A percentile compares a stretch with the other conserved stretches of the same genome.
Evolutionary conservation across 805 yeast species (phyloP).

Genomic region (Candida berthetii): DNA sequence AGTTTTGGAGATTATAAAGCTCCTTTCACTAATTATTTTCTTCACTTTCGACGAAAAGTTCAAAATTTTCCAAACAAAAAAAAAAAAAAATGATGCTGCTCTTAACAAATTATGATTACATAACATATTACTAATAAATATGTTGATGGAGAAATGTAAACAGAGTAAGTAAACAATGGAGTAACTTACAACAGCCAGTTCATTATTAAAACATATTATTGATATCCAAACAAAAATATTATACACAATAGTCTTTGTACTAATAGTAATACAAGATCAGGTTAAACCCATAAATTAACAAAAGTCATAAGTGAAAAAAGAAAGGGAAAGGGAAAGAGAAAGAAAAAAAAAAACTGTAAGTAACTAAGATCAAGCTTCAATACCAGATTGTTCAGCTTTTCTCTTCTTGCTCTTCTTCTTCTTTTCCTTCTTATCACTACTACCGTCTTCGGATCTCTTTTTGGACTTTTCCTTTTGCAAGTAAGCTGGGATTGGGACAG

Average conservation of each 20-base stretch:
- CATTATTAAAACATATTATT: too few species aligned
- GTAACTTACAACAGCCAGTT: too few species aligned
- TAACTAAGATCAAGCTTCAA: not conserved
- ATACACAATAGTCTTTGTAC: too few species aligned
- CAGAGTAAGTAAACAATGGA: too few species aligned
- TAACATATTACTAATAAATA: too few species aligned
- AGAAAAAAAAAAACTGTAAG: not conserved
- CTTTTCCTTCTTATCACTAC: conserved; percentile 40
- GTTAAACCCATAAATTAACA: too few species aligned
- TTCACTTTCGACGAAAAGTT: not conserved
- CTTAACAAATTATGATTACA: not conserved
- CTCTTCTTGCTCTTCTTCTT: conserved; percentile 50
- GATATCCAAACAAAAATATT: too few species aligned
- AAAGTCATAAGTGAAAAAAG: not conserved
- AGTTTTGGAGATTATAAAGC: not conserved
- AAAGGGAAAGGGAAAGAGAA: not conserved
- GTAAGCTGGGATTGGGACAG: conserved; percentile 32
- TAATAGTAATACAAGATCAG: too few species aligned
- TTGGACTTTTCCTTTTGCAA: conserved; percentile 25
- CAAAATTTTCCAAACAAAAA: not conserved
- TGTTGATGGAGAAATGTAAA: too few species aligned
- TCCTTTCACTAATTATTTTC: not conserved
- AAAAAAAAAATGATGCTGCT: not conserved
- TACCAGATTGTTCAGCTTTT: conserved; percentile 13
- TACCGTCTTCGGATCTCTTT: conserved; percentile 26